A percentile compares a stretch with the other conserved stretches of the same genome.
Conservation (phyloP, 106 monocot species). For the Dioscorea zingiberensis region DNA sequence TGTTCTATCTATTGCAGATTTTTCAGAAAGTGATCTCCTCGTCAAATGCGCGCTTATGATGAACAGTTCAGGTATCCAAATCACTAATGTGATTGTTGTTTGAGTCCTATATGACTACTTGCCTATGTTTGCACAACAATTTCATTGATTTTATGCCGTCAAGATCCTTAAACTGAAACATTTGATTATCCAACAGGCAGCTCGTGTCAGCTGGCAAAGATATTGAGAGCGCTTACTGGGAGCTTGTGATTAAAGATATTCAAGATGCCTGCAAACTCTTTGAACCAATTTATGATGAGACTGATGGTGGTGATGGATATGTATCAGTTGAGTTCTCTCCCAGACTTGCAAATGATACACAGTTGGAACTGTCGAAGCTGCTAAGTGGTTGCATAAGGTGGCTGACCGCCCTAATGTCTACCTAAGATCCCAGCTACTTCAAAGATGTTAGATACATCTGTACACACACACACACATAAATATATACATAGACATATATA, state of each 20-base stretch:
- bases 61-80: conserved; percentile 76
- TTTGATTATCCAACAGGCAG: conserved; percentile 41
- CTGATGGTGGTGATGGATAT: conserved; percentile 86
- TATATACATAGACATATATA: too few relatives aligned
- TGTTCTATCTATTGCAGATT: conserved; percentile 41
- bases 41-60: conserved; percentile 86
- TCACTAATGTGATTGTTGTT: neutral
- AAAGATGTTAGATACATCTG: too few relatives aligned
- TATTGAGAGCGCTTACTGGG: conserved; percentile 82
- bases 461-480: too few relatives aligned
- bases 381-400: conserved; percentile 80
- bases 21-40: conserved; percentile 95
- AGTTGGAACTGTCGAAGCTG: conserved; percentile 82
- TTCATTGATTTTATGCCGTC: neutral
- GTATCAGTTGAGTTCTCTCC: conserved; percentile 97
- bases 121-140: neutral
- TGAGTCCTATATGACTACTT: neutral
- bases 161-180: too few relatives aligned
- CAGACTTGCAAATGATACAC: conserved; percentile 78
- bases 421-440: conserved; percentile 97
- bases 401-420: conserved; percentile 75
- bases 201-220: conserved; percentile 69
- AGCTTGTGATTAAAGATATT: conserved; percentile 93
- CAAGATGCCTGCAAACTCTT: conserved; percentile 98
- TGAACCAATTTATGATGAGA: conserved; percentile 74